Base-by-base conservation (phyloP, 345 rosid species). In the Carallia brachiata region DNA sequence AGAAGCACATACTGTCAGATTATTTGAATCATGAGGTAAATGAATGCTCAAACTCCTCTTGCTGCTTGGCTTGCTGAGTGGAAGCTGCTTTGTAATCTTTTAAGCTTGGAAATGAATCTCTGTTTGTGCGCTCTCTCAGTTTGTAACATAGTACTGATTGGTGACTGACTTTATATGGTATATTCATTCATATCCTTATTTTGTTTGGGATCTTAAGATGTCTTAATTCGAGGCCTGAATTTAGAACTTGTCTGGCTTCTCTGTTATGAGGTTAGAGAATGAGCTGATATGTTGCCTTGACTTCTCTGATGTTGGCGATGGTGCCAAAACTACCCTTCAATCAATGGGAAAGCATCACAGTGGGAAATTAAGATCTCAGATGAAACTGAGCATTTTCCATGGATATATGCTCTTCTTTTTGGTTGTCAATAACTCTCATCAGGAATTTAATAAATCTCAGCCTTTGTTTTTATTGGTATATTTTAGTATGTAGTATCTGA, bases 21-120 rank as follows among this genome's bases (percentile, higher is more conserved):
- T 91, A 91, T 79, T 73, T 88, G 71, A 86, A 79, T 73, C 87
- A 83, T 60, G 96, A 94, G 95, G 98, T 90, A 81, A 78, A 60
- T 57, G 54, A 54, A 61, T 40, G 34, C 67, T 66, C 64, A 61
- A 23, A 23, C 23, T 58, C 50, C 16, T 44, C 16, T 72, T 54
- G 17, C 69, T 56, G 50, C 53, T 61, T 65, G 28, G 30, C 16
- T 30, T 63, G 36, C 31, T 64, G 52, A 53, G 37, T 53, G 16
- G 39, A 52, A n/a, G 55, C 59, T 39, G 17, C 31, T 34, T 40
- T 39, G 7, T 39, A 13, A 57, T 31, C 44, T 6, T 15, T 40
- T 30, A 52, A 37, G 28, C 28, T 37, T 23, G 23, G 36, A 55
- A n/a, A 32, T 10, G 36, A 30, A n/a, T 54, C n/a, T 62, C 17